phyloP scores from a whole-genome alignment of 2,329 filamentous ascomycete species.

The Cladophialophora psammophila region DNA sequence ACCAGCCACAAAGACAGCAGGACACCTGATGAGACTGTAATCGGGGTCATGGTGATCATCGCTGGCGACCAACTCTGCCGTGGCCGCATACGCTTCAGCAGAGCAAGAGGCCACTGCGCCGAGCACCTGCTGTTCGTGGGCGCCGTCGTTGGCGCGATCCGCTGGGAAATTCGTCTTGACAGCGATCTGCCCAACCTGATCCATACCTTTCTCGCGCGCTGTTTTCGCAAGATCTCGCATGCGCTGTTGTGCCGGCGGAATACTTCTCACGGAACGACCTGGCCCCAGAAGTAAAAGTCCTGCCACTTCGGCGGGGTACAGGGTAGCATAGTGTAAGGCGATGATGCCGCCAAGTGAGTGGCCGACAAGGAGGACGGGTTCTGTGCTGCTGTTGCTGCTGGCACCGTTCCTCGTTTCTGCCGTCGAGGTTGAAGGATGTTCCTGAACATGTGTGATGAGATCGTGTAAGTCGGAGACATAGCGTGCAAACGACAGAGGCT shows the following conservation, averaged over 20 bases:
- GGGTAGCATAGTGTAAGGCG: constrained; percentile 48
- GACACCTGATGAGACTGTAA: constrained; percentile 44
- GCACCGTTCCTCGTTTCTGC: constrained; percentile 6
- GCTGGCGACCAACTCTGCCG: constrained; percentile 45
- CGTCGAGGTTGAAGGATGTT: constrained; percentile 20
- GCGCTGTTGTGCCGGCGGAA: constrained; percentile 44
- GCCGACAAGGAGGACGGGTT: constrained; percentile 43
- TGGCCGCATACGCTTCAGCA: constrained; percentile 46
- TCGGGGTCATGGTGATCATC: constrained; percentile 45
- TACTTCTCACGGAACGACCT: constrained; percentile 44
- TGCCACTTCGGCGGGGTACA: constrained; percentile 38
- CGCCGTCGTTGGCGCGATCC: constrained; percentile 38
- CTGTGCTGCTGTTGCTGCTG: constrained; percentile 11
- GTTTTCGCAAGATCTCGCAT: constrained; percentile 44
- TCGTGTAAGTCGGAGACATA: constrained; percentile 44
- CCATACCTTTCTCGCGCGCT: constrained; percentile 43
- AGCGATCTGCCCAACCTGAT: constrained; percentile 42
- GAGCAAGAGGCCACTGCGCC: constrained; percentile 45
- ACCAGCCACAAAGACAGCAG: constrained; percentile 44
- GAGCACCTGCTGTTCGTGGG: constrained; percentile 39
- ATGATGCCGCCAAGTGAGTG: constrained; percentile 50
- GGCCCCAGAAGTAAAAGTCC: constrained; percentile 46
- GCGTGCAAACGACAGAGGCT: constrained; percentile 37
- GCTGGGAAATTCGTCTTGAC: constrained; percentile 44
- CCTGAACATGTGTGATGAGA: constrained; percentile 38